These are phyloP conservation scores for Hanseniaspora pseudoguilliermondii DNA, from an alignment of 805 yeast genomes.

Conservation along the genomic window DNA sequence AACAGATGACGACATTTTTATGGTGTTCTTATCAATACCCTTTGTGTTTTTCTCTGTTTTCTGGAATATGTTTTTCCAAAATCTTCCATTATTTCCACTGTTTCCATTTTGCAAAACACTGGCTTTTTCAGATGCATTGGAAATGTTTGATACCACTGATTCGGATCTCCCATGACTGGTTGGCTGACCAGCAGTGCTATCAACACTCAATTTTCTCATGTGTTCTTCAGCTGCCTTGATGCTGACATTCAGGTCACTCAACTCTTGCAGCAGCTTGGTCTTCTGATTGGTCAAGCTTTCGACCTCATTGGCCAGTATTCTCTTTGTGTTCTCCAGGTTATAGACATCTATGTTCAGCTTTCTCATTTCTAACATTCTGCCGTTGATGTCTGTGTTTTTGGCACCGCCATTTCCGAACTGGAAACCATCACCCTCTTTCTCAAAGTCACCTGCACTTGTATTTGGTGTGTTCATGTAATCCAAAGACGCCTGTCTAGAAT, in stretches of 20 bases:
- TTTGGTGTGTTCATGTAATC: slow-evolving; percentile 6
- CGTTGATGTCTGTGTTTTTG: slow-evolving; percentile 17
- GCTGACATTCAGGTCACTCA: slow-evolving; percentile 25
- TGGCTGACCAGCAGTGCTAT: neutral
- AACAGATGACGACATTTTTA: neutral
- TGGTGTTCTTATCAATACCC: neutral
- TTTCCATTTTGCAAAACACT: neutral
- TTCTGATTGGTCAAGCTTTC: slow-evolving; percentile 38
- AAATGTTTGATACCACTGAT: neutral
- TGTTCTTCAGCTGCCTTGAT: slow-evolving; percentile 17
- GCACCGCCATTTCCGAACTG: slow-evolving; percentile 13
- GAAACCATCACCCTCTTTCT: neutral
- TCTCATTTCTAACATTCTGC: slow-evolving; percentile 29
- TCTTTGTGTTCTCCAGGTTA: slow-evolving; percentile 33
- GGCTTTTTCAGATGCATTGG: neutral
- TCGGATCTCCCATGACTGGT: neutral
- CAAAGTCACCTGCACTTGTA: neutral
- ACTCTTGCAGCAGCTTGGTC: slow-evolving; percentile 35
- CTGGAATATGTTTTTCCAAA: slow-evolving; percentile 26
- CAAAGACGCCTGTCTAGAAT: slow-evolving; percentile 8
- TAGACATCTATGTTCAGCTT: slow-evolving; percentile 32
- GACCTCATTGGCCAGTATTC: slow-evolving; percentile 37
- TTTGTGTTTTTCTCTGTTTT: neutral
- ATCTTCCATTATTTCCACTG: slow-evolving; percentile 18
- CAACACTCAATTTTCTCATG: neutral